Base-by-base conservation (phyloP, 768 basidiomycete species). In the Boletales sp. region DNA sequence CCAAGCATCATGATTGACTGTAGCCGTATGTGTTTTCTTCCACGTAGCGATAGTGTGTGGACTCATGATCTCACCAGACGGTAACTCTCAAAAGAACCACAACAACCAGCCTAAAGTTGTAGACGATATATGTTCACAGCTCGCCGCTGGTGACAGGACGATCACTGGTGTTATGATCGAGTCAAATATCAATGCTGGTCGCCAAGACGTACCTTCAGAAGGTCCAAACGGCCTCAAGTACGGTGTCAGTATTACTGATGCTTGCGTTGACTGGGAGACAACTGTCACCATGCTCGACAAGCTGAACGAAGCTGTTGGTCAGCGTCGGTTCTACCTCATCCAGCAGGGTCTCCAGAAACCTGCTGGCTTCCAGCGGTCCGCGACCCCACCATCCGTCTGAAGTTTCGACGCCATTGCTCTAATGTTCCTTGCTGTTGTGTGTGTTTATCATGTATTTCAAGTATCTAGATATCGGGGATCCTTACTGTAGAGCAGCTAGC, bases 151-250 rank as follows among this genome's bases (percentile, higher is more conserved):
- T 24, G 73, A 78, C 47, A 75, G 68, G 50, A 74, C 77, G 59
- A 87, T 99, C 69, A 90, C 90, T 5, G 95, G 95, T 40, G 92
- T 97, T 50, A 98, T 99, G 95, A 81, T 99, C 65, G 95, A 99
- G 72, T 90, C 87, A 12, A 88, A 97, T 68, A 85, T 99, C 70
- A 86, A 89, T 63, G 87, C 85, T 43, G 95, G 95, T 17, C 75
- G 84, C 52, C 95, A 99, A 72, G 88, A 93, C 58, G 88, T 95
- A 13, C 94, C 95, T 2, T 56, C 76, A 3, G 76, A 73, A 38
- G 88, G 93, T 8, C 85, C 87, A 0, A 56, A 70, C 15, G 79
- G 65, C 9, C 78, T 94, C 57, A 90, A 87, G 68, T 74, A 84
- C 50, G 90, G 90, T 46, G 82, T 94, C 47, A 87, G 84, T 54